Conservation (phyloP, 2,329 filamentous ascomycete genomes). For the Trichoderma gracile region DNA sequence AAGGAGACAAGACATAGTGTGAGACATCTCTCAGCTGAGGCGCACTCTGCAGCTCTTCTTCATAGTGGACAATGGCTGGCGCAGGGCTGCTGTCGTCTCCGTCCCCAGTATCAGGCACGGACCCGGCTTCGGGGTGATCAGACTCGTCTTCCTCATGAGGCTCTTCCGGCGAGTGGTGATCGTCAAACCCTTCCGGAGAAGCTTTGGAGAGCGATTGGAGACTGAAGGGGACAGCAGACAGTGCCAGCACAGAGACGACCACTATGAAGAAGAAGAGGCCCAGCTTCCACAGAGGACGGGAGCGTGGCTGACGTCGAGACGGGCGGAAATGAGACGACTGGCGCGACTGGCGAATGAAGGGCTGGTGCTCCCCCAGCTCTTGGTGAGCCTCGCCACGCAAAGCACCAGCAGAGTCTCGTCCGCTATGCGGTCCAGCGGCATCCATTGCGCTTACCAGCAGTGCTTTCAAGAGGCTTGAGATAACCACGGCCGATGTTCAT, state of each 20-base stretch:
- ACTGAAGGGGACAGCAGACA: constrained; percentile 31
- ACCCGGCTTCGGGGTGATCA: constrained; percentile 9
- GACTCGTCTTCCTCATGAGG: background rate
- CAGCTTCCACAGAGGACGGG: constrained; percentile 25
- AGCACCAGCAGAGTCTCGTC: background rate
- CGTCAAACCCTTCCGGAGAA: constrained; percentile 5
- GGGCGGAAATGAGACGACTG: background rate
- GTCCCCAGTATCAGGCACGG: background rate
- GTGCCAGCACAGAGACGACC: constrained; percentile 31
- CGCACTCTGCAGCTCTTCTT: constrained; percentile 31
- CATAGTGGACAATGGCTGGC: constrained; percentile 27
- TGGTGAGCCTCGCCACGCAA: background rate
- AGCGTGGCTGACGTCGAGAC: background rate
- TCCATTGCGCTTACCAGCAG: constrained; percentile 18
- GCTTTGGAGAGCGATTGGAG: constrained; percentile 24
- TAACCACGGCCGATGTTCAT: background rate
- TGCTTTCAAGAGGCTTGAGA: background rate
- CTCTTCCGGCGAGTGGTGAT: background rate
- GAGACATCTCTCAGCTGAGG: constrained; percentile 38
- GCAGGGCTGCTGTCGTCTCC: background rate
- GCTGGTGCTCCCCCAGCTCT: constrained; percentile 12
- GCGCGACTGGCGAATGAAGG: constrained; percentile 12
- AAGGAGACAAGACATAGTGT: constrained; percentile 58
- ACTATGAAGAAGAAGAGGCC: constrained; percentile 31
- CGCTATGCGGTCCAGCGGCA: background rate